A percentile compares a stretch with the other conserved stretches of the same genome.
These are phyloP conservation scores for Cryptococcus sp. DNA, from an alignment of 1,284 basidiomycete genomes.

Conservation along the genomic window DNA sequence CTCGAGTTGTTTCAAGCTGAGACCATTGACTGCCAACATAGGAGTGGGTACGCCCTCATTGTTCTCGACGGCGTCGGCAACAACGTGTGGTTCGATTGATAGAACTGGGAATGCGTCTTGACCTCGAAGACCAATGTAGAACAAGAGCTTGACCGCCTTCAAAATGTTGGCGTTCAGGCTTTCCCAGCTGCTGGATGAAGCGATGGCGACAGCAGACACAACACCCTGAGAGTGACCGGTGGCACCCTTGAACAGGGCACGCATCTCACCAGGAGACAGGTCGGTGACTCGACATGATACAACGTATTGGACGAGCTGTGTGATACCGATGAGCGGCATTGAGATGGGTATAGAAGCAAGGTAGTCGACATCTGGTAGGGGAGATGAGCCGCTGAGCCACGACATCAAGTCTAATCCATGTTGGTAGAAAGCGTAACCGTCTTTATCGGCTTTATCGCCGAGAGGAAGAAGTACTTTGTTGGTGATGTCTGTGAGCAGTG, in stretches of 20 bases:
- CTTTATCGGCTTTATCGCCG: conserved; percentile 56
- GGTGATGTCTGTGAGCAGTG: conserved; percentile 64
- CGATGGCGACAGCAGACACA: conserved; percentile 81
- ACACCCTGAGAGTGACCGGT: conserved; percentile 98
- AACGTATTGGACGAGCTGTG: conserved; percentile 91
- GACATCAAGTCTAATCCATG: conserved; percentile 75
- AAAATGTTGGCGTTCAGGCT: conserved; percentile 68
- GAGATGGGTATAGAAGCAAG: conserved; percentile 93
- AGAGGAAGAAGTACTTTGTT: conserved; percentile 67
- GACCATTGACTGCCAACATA: conserved; percentile 87
- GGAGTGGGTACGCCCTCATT: conserved; percentile 90
- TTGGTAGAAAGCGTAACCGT: conserved; percentile 65
- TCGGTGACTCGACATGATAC: conserved; percentile 69
- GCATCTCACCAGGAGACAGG: conserved; percentile 73
- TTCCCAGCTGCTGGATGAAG: conserved; percentile 71
- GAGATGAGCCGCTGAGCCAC: conserved; percentile 71
- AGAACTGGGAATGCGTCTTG: conserved; percentile 94
- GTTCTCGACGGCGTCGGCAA: conserved; percentile 81
- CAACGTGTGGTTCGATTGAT: conserved; percentile 79
- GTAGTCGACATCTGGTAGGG: conserved; percentile 78
- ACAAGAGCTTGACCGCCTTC: conserved; percentile 85
- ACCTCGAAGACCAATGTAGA: conserved; percentile 88
- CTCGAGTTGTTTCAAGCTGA: conserved; percentile 71
- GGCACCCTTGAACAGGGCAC: conserved; percentile 70
- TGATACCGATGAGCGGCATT: conserved; percentile 90